phyloP scores from a whole-genome alignment of 1,139 yeast species.

The Tardiomyces depauwii region DNA sequence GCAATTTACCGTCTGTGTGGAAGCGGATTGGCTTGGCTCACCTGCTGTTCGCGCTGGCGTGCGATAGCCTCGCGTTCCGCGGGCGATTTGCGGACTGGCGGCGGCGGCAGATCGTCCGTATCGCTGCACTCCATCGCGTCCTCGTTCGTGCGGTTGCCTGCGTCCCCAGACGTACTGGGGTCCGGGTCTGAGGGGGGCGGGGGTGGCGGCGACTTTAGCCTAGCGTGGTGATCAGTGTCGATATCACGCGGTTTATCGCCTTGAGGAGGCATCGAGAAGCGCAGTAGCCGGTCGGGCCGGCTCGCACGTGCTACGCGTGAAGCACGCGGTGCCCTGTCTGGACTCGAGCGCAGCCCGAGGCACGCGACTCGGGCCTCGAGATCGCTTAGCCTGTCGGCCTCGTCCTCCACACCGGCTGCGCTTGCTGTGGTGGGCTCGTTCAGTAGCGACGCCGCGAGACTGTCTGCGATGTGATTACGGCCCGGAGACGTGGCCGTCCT shows the following conservation, averaged over 20 bases:
- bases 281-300: too few relatives aligned
- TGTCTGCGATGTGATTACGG: too few relatives aligned
- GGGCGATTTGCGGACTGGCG: not conserved
- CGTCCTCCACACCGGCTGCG: too few relatives aligned
- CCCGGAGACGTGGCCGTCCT: too few relatives aligned
- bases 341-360: not conserved
- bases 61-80: not conserved
- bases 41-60: not conserved
- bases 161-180: not conserved
- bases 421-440: too few relatives aligned
- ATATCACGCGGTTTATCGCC: too few relatives aligned
- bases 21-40: too few relatives aligned
- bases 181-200: not conserved
- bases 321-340: too few relatives aligned
- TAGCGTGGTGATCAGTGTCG: not conserved
- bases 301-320: too few relatives aligned
- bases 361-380: not conserved
- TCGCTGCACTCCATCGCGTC: constrained; percentile 3
- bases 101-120: constrained; percentile 1
- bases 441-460: too few relatives aligned
- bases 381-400: not conserved
- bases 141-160: constrained; percentile 6
- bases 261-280: too few relatives aligned
- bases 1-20: too few relatives aligned
- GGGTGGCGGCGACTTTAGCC: not conserved